Evolutionary conservation across 192 early-diverging fungal genomes (phyloP), one percentile per base, ranked within the genome.

Genomic region (Gryganskiella cystojenkinii): DNA sequence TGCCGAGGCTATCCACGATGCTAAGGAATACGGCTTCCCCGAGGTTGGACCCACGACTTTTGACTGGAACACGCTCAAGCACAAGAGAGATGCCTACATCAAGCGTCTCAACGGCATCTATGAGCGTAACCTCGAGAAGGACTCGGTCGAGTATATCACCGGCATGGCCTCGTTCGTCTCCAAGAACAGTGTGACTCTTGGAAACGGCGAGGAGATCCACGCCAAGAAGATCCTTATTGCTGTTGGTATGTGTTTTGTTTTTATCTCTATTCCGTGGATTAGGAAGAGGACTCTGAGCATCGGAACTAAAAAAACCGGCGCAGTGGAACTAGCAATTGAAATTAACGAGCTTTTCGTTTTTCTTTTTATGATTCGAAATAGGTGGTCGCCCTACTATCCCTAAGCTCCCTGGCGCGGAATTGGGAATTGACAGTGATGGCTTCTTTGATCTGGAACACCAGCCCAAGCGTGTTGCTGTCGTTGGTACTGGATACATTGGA

Each of bases 31-130:
- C 74, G 98, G 98, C 9, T 96, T 97, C 83, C 87, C 86, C 49
- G 83, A 91, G 4, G 51, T 70, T 40, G 87, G 81, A 17, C 51
- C 68, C 22, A 61, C 84, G 33, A 72, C 67, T 31, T 94, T 98
- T 70, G 80, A 92, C 81, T 98, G 96, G 96, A 75, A 82, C 6
- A 61, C 81, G 17, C 79, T 99, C 63, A 98, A 98, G 84, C 50
- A 88, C 34, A 96, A 95, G 84, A 91, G 98, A 43, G 98, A 99
- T 75, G 96, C 93, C 7, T 99, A 99, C 83, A 94, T 99, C 43
- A 86, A 90, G 83, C 96, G 98, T 43, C 86, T 99, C 20, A 99
- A 99, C 81, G 93, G 94, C 24, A 99, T 99, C 79, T 99, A 99
- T 84, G 92, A 90, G 82, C 86, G 70, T 64, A 99, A 99, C 80